Evolutionary conservation across 768 basidiomycete species (phyloP).

Genomic region (Paxillus rubicundulus): DNA sequence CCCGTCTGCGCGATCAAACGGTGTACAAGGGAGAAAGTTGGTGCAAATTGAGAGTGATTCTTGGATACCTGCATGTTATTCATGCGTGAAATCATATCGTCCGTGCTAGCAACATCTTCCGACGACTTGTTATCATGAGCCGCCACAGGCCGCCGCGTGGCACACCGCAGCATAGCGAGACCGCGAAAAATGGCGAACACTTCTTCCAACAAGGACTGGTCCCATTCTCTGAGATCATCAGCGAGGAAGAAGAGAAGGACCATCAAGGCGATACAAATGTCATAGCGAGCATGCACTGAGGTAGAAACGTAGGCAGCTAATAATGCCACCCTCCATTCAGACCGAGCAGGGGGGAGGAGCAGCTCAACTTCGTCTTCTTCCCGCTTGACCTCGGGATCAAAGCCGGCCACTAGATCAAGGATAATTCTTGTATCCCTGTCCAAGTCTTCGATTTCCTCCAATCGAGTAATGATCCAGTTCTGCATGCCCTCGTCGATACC

Average conservation of each 20-base stretch:
- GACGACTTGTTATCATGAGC: slow-evolving; percentile 34
- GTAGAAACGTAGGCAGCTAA: slow-evolving; percentile 60
- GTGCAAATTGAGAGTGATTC: slow-evolving; percentile 42
- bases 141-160: slow-evolving; percentile 57
- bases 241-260: slow-evolving; percentile 70
- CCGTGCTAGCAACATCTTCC: slow-evolving; percentile 43
- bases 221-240: slow-evolving; percentile 61
- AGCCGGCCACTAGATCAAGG: slow-evolving; percentile 70
- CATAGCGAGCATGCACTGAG: slow-evolving; percentile 71
- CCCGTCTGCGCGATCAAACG: slow-evolving; percentile 55
- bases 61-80: slow-evolving; percentile 71
- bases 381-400: slow-evolving; percentile 66
- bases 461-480: slow-evolving; percentile 58
- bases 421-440: slow-evolving; percentile 53
- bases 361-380: slow-evolving; percentile 71
- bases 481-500: slow-evolving; percentile 57
- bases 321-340: slow-evolving; percentile 62
- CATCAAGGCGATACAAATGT: slow-evolving; percentile 64
- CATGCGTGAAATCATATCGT: slow-evolving; percentile 63
- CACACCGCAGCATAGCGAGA: slow-evolving; percentile 64
- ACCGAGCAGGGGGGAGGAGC: slow-evolving; percentile 49
- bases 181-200: slow-evolving; percentile 81
- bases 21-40: slow-evolving; percentile 63
- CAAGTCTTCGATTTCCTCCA: slow-evolving; percentile 56
- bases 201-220: slow-evolving; percentile 63